These are phyloP conservation scores for Castanea sativa DNA, from an alignment of 306 rosid genomes.

Conservation along the genomic window DNA sequence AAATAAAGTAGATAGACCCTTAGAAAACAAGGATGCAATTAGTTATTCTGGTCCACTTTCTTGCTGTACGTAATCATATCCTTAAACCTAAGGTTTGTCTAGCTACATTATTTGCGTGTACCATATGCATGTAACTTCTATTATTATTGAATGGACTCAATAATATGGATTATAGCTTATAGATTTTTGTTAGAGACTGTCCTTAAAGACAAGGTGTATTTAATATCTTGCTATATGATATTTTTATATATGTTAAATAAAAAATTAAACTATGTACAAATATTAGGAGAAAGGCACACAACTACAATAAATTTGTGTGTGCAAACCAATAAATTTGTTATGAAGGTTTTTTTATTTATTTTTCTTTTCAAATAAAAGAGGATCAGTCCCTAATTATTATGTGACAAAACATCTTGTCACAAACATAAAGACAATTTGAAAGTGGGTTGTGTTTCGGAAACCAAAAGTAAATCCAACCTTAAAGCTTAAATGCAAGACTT, in stretches of 20 bases:
- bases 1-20: constrained; percentile 22
- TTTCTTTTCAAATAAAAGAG: no score
- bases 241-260: no score
- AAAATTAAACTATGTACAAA: no score
- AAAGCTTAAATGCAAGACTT: background rate
- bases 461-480: background rate
- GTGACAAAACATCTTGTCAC: background rate
- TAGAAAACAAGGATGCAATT: constrained; percentile 54
- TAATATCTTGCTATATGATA: no score
- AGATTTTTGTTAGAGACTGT: no score
- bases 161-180: background rate
- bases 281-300: no score
- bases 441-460: background rate
- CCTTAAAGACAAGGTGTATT: no score
- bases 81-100: constrained; percentile 37
- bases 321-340: no score
- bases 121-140: constrained; percentile 33
- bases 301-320: no score
- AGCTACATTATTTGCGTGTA: constrained; percentile 37
- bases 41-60: constrained; percentile 55
- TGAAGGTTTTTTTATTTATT: no score
- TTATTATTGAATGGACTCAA: constrained; percentile 32
- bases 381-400: no score
- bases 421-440: background rate
- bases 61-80: constrained; percentile 46